Evolutionary conservation across 1,284 basidiomycete genomes (phyloP), one percentile per base, ranked within the genome.

Genomic region (Clitocybe nebularis): DNA sequence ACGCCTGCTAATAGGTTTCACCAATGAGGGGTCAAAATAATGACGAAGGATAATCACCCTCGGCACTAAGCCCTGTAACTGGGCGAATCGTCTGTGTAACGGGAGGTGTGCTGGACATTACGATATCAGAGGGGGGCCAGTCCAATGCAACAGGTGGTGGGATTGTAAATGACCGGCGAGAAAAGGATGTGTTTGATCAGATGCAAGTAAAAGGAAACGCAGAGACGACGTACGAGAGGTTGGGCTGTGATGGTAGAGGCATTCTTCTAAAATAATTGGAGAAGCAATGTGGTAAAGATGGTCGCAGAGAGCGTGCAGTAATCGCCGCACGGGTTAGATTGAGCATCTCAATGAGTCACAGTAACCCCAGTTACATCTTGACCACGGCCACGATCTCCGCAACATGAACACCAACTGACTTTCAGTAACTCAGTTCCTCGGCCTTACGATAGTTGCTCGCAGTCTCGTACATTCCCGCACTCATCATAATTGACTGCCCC

Each of bases 171-270:
- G 21, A 22, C 14, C 14, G 13, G 10, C n/a, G 10, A 22, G 14
- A 9, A 6, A 34, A 22, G 23, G 29, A 23, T 11, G 17, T 17
- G 28, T 33, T 14, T 23, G 13, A 32, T 41, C 19, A 42, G 44
- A 42, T 36, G 36, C 41, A 25, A 17, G 21, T 36, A 44, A 26
- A 32, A 24, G 42, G 21, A 33, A n/a, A 14, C 39, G 33, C 29
- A 23, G 37, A 24, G 33, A 36, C 23, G 28, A 60, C 63, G 48
- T 52, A 65, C 63, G 48, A 50, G 21, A 50, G 45, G 41, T 57
- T 46, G 22, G 55, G 46, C 47, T 57, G 59, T 41, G 53, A 49
- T 22, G 58, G 58, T 32, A 66, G 47, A 46, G 58, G 56, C 50
- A 66, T 60, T 43, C 51, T 60, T 43, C 33, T 41, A 14, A 23